Conservation (phyloP, 495 filamentous ascomycete species). For the Endocarpon pusillum region DNA sequence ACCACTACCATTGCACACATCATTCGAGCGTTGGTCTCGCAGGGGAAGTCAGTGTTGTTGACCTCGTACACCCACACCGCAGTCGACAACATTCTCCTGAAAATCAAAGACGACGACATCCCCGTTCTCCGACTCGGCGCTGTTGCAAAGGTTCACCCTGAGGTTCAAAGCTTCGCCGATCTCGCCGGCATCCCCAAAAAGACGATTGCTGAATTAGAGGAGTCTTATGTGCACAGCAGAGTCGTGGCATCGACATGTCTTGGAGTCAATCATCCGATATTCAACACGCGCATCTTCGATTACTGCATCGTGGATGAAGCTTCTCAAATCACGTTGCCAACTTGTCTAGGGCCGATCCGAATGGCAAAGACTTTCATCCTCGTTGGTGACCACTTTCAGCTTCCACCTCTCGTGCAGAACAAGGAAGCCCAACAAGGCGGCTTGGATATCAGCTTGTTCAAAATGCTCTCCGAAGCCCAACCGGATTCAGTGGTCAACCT, state of each 20-base stretch:
- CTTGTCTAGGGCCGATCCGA: slow-evolving; percentile 82
- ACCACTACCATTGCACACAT: slow-evolving; percentile 97
- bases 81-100: slow-evolving; percentile 92
- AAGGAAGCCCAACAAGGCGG: slow-evolving; percentile 72
- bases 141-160: slow-evolving; percentile 64
- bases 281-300: slow-evolving; percentile 80
- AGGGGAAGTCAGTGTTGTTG: slow-evolving; percentile 81
- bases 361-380: slow-evolving; percentile 89
- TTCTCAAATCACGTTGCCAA: slow-evolving; percentile 89
- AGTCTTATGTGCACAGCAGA: slow-evolving; percentile 63
- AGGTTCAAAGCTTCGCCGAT: slow-evolving; percentile 68
- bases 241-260: slow-evolving; percentile 92
- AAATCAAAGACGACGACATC: slow-evolving; percentile 64
- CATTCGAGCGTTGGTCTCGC: slow-evolving; percentile 73
- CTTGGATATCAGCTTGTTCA: slow-evolving; percentile 85
- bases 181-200: slow-evolving; percentile 52
- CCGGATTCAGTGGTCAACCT: slow-evolving; percentile 76
- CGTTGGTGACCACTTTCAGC: slow-evolving; percentile 89
- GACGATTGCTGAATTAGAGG: slow-evolving; percentile 66
- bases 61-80: slow-evolving; percentile 95
- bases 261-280: slow-evolving; percentile 73
- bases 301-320: slow-evolving; percentile 98
- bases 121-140: slow-evolving; percentile 72
- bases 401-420: slow-evolving; percentile 88
- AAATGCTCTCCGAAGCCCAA: slow-evolving; percentile 73